Evolutionary conservation across 768 basidiomycete species (phyloP).

Genomic region (Nidularia pulvinata): DNA sequence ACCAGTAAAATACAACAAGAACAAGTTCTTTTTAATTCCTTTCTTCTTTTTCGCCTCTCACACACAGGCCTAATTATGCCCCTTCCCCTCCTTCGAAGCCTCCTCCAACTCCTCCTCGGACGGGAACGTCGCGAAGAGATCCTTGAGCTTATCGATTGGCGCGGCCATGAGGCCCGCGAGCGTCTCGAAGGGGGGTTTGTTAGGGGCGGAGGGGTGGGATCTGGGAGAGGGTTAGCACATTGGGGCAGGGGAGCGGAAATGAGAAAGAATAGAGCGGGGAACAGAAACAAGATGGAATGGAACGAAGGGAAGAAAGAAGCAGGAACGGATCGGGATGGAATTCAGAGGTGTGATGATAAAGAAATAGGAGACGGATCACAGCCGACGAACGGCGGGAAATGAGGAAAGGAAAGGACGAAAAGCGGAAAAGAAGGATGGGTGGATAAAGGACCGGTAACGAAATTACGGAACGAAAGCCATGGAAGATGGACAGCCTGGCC

Average conservation of each 20-base stretch:
- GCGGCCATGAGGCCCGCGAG: conserved; percentile 50
- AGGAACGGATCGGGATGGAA: background rate
- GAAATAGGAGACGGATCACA: no score
- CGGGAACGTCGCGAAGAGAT: conserved; percentile 54
- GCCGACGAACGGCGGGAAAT: no score
- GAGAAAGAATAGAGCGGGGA: no score
- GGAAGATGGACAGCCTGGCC: no score
- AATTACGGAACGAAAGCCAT: no score
- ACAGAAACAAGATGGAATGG: no score
- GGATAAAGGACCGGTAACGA: no score
- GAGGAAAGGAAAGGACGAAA: no score
- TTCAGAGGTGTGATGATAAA: no score
- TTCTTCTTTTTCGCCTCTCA: background rate
- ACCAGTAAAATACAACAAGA: background rate
- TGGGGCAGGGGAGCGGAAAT: background rate
- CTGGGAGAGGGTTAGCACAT: conserved; percentile 19
- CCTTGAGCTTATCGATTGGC: conserved; percentile 61
- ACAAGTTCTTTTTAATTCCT: no score
- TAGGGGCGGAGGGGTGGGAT: conserved; percentile 49
- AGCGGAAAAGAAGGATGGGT: no score
- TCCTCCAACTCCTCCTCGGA: conserved; percentile 48
- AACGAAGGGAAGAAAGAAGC: no score
- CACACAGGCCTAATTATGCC: background rate
- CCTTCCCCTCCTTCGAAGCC: conserved; percentile 1
- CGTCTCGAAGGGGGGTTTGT: conserved; percentile 63